Evolutionary conservation across 148 eudicot genomes (phyloP).

Genomic region (Fagopyrum tataricum): DNA sequence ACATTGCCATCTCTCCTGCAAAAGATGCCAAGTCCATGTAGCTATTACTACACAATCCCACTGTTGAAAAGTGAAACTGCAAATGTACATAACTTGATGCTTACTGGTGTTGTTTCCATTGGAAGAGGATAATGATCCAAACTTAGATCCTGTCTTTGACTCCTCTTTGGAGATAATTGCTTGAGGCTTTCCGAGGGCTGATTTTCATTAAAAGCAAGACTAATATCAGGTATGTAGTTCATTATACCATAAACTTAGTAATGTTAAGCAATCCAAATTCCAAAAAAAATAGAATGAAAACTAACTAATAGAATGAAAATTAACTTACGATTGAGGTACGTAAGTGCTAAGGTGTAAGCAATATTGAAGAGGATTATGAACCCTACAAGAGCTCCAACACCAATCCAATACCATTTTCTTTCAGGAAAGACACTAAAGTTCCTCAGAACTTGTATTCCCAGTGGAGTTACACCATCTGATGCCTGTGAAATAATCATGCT

Average conservation of each 20-base stretch:
- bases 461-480: conserved; percentile 43
- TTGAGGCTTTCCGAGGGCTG: conserved; percentile 65
- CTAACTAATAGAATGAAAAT: too few species aligned
- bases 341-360: conserved; percentile 70
- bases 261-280: neutral
- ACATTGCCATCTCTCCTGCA: conserved; percentile 30
- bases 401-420: conserved; percentile 82
- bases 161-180: conserved; percentile 55
- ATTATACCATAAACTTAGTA: neutral
- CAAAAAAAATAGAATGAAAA: too few species aligned
- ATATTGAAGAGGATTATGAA: conserved; percentile 56
- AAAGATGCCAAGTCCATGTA: neutral
- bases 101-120: conserved; percentile 46
- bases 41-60: neutral
- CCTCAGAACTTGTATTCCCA: conserved; percentile 55
- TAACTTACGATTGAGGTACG: conserved; percentile 71
- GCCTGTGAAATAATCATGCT: conserved; percentile 34
- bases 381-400: conserved; percentile 66
- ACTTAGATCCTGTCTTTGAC: neutral
- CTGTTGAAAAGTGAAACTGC: neutral
- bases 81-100: neutral
- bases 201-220: neutral
- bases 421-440: conserved; percentile 49
- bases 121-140: conserved; percentile 23
- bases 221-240: neutral